These are phyloP conservation scores for Sphagnurus paluster DNA, from an alignment of 1,284 basidiomycete species.

Conservation along the genomic window DNA sequence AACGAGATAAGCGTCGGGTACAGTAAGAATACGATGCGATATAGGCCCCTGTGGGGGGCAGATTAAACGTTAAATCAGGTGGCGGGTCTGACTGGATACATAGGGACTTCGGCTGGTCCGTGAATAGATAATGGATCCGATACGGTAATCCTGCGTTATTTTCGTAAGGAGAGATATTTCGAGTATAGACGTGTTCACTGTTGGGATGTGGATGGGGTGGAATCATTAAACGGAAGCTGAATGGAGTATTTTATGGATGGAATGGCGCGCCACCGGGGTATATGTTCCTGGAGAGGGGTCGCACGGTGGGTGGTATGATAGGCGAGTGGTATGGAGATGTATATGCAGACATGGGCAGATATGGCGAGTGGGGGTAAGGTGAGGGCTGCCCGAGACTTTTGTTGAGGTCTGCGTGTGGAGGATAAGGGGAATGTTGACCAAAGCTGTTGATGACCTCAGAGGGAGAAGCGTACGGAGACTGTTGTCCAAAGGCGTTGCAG, in stretches of 20 bases:
- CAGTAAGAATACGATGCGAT: constrained; percentile 11
- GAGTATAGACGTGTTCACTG: too few relatives aligned
- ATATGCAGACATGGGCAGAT: constrained; percentile 14
- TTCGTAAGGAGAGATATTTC: neutral
- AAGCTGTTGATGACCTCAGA: too few relatives aligned
- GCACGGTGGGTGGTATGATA: constrained; percentile 6
- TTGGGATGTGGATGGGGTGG: too few relatives aligned
- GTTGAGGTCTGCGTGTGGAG: too few relatives aligned
- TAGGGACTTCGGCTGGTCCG: neutral
- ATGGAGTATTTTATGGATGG: constrained; percentile 2
- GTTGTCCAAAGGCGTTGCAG: neutral
- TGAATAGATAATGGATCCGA: too few relatives aligned
- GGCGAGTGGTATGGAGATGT: constrained; percentile 15
- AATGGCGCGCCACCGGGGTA: constrained; percentile 10
- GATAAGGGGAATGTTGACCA: too few relatives aligned
- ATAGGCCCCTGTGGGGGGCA: neutral
- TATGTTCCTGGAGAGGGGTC: constrained; percentile 3
- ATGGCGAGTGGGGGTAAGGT: constrained; percentile 13
- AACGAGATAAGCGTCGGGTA: constrained; percentile 4
- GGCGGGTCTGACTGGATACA: neutral
- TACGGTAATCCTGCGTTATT: neutral
- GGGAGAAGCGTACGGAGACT: constrained; percentile 1
- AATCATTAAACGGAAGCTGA: neutral
- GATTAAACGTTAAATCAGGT: constrained; percentile 2
- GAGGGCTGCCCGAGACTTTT: neutral